phyloP scores from a whole-genome alignment of 2,329 filamentous ascomycete species.

The Aspergillus bombycis region DNA sequence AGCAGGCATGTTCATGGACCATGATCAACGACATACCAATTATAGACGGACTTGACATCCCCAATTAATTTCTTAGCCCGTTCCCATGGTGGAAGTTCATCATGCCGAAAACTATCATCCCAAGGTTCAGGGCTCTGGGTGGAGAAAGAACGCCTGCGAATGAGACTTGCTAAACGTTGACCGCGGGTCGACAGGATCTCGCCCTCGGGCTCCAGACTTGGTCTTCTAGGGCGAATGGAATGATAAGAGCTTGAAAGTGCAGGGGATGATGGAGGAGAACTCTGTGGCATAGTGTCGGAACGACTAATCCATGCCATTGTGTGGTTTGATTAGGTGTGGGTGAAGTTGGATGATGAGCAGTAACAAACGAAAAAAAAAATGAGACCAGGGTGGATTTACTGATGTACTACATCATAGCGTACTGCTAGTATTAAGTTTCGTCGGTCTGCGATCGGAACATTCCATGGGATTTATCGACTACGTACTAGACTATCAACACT shows the following conservation, averaged over 20 bases:
- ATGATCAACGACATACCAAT: constrained; percentile 58
- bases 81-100: constrained; percentile 17
- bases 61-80: constrained; percentile 66
- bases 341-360: background rate
- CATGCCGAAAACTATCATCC: constrained; percentile 15
- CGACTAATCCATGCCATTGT: constrained; percentile 16
- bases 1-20: too few species aligned
- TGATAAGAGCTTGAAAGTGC: constrained; percentile 13
- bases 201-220: constrained; percentile 38
- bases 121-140: constrained; percentile 21
- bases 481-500: background rate
- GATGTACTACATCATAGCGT: background rate
- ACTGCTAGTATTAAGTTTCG: background rate
- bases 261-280: constrained; percentile 13
- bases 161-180: constrained; percentile 38
- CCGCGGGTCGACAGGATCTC: constrained; percentile 43
- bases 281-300: constrained; percentile 11
- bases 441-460: background rate
- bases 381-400: background rate
- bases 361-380: background rate
- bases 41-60: constrained; percentile 81
- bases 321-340: background rate
- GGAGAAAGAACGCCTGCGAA: constrained; percentile 32
- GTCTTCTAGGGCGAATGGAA: constrained; percentile 27
- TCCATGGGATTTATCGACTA: background rate